Evolutionary conservation across 2,329 filamentous ascomycete genomes (phyloP).

Genomic region (Mollisiaceae sp.): DNA sequence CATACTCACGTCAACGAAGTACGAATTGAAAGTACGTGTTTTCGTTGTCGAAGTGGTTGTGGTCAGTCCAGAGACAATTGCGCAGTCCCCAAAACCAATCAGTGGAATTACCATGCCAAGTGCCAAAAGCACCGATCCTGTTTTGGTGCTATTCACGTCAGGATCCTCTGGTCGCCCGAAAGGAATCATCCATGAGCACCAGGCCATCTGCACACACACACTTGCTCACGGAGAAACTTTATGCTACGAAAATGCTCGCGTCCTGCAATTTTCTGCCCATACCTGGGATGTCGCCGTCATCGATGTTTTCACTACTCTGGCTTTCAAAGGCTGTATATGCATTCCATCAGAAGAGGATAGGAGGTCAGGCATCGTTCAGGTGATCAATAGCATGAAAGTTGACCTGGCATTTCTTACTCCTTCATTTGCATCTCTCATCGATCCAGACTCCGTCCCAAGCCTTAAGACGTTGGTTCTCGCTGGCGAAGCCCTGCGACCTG

Average conservation of each 20-base stretch:
- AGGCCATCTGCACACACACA: slow-evolving; percentile 23
- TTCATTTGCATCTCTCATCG: slow-evolving; percentile 36
- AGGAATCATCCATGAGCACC: slow-evolving; percentile 28
- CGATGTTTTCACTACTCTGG: slow-evolving; percentile 34
- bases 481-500: slow-evolving; percentile 42
- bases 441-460: slow-evolving; percentile 42
- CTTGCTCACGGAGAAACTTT: slow-evolving; percentile 11
- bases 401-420: slow-evolving; percentile 33
- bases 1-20: neutral
- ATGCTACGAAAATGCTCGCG: slow-evolving; percentile 21
- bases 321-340: slow-evolving; percentile 32
- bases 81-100: neutral
- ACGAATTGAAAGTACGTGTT: neutral
- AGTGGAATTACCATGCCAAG: neutral
- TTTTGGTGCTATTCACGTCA: slow-evolving; percentile 27
- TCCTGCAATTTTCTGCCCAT: slow-evolving; percentile 30
- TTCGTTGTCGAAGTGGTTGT: neutral
- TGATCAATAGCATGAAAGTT: slow-evolving; percentile 27
- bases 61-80: neutral
- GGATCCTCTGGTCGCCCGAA: slow-evolving; percentile 41
- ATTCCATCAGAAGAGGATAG: slow-evolving; percentile 34
- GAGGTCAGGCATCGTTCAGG: slow-evolving; percentile 21
- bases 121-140: slow-evolving; percentile 1
- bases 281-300: slow-evolving; percentile 31
- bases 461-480: slow-evolving; percentile 28